These are phyloP conservation scores for Rhizopogon sp. DNA, from an alignment of 768 basidiomycete genomes.

Conservation along the genomic window DNA sequence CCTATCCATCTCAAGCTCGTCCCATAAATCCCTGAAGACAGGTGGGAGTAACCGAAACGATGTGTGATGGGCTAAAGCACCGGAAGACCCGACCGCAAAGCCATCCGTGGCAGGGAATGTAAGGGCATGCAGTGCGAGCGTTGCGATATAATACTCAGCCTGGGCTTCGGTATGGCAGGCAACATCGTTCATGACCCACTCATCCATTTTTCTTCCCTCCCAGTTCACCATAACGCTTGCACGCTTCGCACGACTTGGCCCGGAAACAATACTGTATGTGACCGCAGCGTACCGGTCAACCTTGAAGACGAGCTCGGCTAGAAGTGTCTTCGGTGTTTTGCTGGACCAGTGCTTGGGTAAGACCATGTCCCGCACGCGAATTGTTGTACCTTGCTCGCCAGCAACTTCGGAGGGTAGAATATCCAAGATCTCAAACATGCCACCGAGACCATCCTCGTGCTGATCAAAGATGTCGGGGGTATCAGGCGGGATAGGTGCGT, in stretches of 20 bases:
- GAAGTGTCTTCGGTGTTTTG: conserved; percentile 69
- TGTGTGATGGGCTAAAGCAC: conserved; percentile 45
- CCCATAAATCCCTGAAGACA: conserved; percentile 87
- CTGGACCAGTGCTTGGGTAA: conserved; percentile 83
- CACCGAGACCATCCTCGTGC: conserved; percentile 44
- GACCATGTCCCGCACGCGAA: conserved; percentile 64
- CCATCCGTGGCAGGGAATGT: conserved; percentile 60
- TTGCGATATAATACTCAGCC: conserved; percentile 88
- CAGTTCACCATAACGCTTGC: conserved; percentile 71
- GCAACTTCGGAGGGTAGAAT: conserved; percentile 51
- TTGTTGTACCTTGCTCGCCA: conserved; percentile 48
- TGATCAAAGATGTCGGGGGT: conserved; percentile 49
- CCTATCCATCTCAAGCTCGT: conserved; percentile 69
- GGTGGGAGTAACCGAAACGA: conserved; percentile 80
- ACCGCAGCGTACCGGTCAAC: conserved; percentile 72
- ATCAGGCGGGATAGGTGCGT: background rate
- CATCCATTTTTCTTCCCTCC: conserved; percentile 51
- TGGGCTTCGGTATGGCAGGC: conserved; percentile 76
- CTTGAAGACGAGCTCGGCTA: conserved; percentile 65
- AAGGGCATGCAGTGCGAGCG: conserved; percentile 77
- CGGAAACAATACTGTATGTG: conserved; percentile 61
- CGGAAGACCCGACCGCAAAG: conserved; percentile 50
- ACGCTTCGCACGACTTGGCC: conserved; percentile 69
- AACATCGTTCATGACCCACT: conserved; percentile 81
- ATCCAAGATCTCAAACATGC: conserved; percentile 74